Percentiles rank a stretch among this genome's conserved stretches.
Conservation (phyloP, 169 alveolate species). For the Amoebophrya sp. region DNA sequence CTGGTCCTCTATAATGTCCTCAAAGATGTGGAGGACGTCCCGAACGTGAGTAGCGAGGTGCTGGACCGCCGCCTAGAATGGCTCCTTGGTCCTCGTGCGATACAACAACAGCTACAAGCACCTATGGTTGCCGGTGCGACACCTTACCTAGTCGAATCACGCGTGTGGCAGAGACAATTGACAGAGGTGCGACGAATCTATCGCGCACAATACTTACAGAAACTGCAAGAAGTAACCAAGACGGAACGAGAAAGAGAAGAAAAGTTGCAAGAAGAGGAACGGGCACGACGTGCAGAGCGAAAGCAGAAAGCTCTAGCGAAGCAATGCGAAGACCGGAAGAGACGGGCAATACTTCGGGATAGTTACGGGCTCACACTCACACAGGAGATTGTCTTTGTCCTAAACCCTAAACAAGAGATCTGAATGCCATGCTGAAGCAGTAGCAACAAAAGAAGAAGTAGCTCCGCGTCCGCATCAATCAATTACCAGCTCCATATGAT, state of each 20-base stretch:
- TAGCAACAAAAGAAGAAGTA: too few species aligned
- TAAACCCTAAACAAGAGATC: too few species aligned
- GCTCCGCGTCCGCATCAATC: too few species aligned
- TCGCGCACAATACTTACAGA: constrained; percentile 33
- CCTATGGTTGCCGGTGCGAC: constrained; percentile 51
- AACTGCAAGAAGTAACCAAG: constrained; percentile 28
- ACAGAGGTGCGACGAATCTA: constrained; percentile 25
- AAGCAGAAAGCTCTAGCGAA: neutral
- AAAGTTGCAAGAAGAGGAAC: neutral
- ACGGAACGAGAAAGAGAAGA: constrained; percentile 22
- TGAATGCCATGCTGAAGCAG: too few species aligned
- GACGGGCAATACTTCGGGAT: constrained; percentile 23
- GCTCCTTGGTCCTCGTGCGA: constrained; percentile 58
- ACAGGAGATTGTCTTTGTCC: too few species aligned
- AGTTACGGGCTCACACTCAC: too few species aligned
- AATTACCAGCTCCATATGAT: too few species aligned
- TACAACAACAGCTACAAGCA: constrained; percentile 61
- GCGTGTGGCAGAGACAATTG: constrained; percentile 35
- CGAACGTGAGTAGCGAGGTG: constrained; percentile 38
- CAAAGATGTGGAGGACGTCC: constrained; percentile 31
- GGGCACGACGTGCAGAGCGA: neutral
- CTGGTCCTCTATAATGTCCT: too few species aligned
- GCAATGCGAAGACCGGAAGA: constrained; percentile 30
- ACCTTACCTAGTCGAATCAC: constrained; percentile 23
- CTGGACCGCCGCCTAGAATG: constrained; percentile 62